These are phyloP conservation scores for Corynespora cassiicola DNA, from an alignment of 2,329 filamentous ascomycete species.

Conservation along the genomic window DNA sequence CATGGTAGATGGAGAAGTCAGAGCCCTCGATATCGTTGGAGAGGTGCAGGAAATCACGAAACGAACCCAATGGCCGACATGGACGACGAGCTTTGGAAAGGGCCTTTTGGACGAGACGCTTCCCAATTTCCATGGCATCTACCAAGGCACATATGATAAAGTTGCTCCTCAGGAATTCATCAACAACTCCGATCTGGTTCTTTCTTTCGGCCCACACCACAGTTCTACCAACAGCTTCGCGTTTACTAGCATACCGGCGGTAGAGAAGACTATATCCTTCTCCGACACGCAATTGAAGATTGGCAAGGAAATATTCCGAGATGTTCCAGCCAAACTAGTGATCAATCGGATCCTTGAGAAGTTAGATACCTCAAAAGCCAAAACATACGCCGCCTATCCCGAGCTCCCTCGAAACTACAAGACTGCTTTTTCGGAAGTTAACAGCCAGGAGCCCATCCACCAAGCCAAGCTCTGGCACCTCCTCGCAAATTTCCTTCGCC, in stretches of 20 bases:
- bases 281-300: slow-evolving; percentile 40
- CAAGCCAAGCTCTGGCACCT: slow-evolving; percentile 58
- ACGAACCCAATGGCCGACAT: slow-evolving; percentile 55
- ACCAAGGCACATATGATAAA: slow-evolving; percentile 52
- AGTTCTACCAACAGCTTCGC: slow-evolving; percentile 56
- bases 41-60: slow-evolving; percentile 53
- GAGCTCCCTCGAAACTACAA: slow-evolving; percentile 1
- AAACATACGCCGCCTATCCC: too few relatives aligned
- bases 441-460: slow-evolving; percentile 44
- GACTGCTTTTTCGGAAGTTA: slow-evolving; percentile 1
- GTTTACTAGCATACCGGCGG: slow-evolving; percentile 47
- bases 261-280: slow-evolving; percentile 42
- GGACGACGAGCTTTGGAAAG: slow-evolving; percentile 57
- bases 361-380: background rate
- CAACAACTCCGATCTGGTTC: slow-evolving; percentile 51
- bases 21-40: slow-evolving; percentile 49
- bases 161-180: slow-evolving; percentile 43
- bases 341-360: slow-evolving; percentile 6
- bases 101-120: slow-evolving; percentile 57
- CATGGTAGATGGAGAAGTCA: slow-evolving; percentile 60
- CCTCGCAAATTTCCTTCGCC: slow-evolving; percentile 55
- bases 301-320: slow-evolving; percentile 39
- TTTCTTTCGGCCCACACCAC: slow-evolving; percentile 56
- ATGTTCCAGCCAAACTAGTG: slow-evolving; percentile 40
- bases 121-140: slow-evolving; percentile 59